These are phyloP conservation scores for Hemileccinum impolitum DNA, from an alignment of 768 basidiomycete species.

Conservation along the genomic window DNA sequence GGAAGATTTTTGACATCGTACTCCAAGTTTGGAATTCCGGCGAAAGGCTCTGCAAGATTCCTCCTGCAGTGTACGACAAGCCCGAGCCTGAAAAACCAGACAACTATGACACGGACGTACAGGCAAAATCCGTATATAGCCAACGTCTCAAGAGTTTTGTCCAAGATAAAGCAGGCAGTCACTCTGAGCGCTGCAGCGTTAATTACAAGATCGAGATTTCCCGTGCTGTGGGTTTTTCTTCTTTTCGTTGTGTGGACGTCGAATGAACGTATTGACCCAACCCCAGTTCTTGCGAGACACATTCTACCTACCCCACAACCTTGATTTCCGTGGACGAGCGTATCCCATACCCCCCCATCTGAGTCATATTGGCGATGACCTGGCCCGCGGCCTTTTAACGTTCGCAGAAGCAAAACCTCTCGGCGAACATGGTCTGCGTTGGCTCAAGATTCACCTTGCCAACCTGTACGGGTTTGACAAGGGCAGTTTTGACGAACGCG, in stretches of 20 bases:
- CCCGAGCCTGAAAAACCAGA: constrained; percentile 55
- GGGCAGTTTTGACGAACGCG: constrained; percentile 91
- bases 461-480: constrained; percentile 95
- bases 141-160: constrained; percentile 52
- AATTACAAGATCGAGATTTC: constrained; percentile 99
- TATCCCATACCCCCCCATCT: constrained; percentile 97
- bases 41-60: constrained; percentile 77
- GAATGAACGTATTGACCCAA: neutral
- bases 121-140: constrained; percentile 53
- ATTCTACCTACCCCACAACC: constrained; percentile 92
- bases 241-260: neutral
- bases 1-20: constrained; percentile 69
- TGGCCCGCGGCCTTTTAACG: constrained; percentile 79
- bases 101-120: constrained; percentile 48
- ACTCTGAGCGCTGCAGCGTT: constrained; percentile 87
- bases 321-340: constrained; percentile 96
- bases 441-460: constrained; percentile 94
- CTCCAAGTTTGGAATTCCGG: constrained; percentile 86
- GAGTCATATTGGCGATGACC: constrained; percentile 93
- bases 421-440: constrained; percentile 80
- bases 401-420: constrained; percentile 81
- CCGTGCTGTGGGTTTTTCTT: constrained; percentile 59
- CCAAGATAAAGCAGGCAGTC: constrained; percentile 71
- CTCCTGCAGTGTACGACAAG: constrained; percentile 63
- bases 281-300: constrained; percentile 78